Base-by-base conservation (phyloP, 1,284 basidiomycete genomes). In the Neonothopanus nambi region DNA sequence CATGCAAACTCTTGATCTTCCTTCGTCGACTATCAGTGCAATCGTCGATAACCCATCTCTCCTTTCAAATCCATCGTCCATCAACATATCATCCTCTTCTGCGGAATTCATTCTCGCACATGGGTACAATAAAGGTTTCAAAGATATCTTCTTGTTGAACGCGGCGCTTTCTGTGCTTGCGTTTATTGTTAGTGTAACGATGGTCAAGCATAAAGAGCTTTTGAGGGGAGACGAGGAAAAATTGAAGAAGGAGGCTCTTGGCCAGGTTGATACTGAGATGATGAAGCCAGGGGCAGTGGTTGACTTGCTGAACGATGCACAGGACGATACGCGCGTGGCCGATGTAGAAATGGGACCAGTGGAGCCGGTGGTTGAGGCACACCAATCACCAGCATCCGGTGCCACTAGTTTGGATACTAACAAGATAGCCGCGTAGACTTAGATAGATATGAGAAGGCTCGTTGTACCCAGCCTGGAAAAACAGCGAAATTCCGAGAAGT, bases 151-250 rank as follows among this genome's bases (percentile, higher is more conserved):
- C 67, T 69, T 81, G 30, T 62, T 85, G 45, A 82, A 84, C 53
- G 77, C 81, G 2, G 65, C 64, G 26, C 63, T 80, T 36, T 68
- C 78, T 12, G 72, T 71, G 0, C 56, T 78, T 0, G 78, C 78
- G 15, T 77, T 78, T 11, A 59, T 85, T 5, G 71, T 76, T 2
- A 78, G 81, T 53, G 66, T 83, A 18, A 36, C 79, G 17, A 74
- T 85, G 71, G 84, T 87, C 59, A 73, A 74, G 47, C 79, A 85
- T 57, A 78, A 80, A 52, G 78, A 83, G 20, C 65, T 89, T 42
- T 77, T 70, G 9, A 68, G 83, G 17, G 75, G 67, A 1, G 86
- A 87, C 55, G 85, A 88, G 44, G 71, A 73, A 21, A 63, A 65
- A 52, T 48, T 61, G 30, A 64, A 79, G 28, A 71, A 68, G 56